A percentile compares a stretch with the other conserved stretches of the same genome.
phyloP scores from a whole-genome alignment of 306 rosid genomes.

The Prunus armeniaca region DNA sequence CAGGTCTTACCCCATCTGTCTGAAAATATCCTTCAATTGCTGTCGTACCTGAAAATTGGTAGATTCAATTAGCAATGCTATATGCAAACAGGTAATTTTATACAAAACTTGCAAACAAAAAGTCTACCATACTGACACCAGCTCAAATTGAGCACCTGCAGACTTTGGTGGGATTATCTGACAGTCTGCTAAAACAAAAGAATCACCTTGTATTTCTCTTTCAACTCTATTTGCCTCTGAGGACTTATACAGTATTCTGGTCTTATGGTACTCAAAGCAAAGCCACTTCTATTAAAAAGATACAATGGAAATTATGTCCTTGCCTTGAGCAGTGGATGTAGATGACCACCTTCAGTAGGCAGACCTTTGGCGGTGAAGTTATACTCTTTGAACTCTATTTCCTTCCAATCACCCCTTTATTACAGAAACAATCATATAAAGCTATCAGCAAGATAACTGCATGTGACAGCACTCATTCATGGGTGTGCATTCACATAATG shows the following conservation, averaged over 20 bases:
- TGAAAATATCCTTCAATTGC: constrained; percentile 77
- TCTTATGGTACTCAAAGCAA: background rate
- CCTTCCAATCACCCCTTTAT: constrained; percentile 83
- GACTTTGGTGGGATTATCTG: background rate
- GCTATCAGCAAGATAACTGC: constrained; percentile 22
- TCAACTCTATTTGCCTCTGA: background rate
- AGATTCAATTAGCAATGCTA: background rate
- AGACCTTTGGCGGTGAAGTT: constrained; percentile 86
- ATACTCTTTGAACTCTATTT: constrained; percentile 74
- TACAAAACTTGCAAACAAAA: background rate
- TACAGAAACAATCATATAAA: constrained; percentile 7
- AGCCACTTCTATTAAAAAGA: background rate
- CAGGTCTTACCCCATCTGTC: constrained; percentile 77
- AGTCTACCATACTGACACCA: background rate
- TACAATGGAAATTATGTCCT: constrained; percentile 22
- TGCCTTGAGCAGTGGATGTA: constrained; percentile 95
- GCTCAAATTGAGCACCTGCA: background rate
- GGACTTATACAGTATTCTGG: background rate
- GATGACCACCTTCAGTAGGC: constrained; percentile 78
- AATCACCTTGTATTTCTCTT: background rate
- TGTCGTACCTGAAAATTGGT: constrained; percentile 61
- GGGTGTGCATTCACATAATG: background rate
- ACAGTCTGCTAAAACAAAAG: background rate
- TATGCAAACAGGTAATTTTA: background rate
- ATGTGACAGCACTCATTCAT: constrained; percentile 5